Percentiles rank a stretch among this genome's conserved stretches.
Conservation (phyloP, 495 filamentous ascomycete genomes). For the Parmelia sp. region DNA sequence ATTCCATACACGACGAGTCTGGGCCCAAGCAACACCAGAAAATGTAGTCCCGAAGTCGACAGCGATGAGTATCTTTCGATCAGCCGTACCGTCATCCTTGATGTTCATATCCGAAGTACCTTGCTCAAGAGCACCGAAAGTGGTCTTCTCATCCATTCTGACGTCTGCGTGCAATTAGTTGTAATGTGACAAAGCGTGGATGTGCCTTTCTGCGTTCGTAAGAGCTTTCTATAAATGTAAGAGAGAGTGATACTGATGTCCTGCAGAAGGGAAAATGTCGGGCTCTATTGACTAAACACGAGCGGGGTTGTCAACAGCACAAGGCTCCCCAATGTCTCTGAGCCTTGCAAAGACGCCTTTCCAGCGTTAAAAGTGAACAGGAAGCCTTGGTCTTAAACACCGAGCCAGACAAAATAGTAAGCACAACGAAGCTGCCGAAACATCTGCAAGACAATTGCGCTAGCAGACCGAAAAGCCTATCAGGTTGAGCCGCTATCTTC, state of each 20-base stretch:
- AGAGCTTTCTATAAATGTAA: too few relatives aligned
- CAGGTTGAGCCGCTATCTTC: background rate
- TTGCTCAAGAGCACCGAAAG: background rate
- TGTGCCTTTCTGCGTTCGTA: background rate
- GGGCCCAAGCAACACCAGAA: constrained; percentile 47
- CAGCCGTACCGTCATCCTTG: constrained; percentile 21
- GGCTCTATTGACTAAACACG: background rate
- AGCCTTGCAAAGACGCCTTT: background rate
- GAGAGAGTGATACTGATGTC: too few relatives aligned
- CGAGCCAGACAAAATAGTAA: too few relatives aligned
- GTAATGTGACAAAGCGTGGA: background rate
- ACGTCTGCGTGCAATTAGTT: background rate
- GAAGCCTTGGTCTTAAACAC: background rate
- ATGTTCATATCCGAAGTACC: constrained; percentile 11
- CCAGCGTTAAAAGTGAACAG: background rate
- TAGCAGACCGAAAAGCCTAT: background rate
- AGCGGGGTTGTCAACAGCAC: background rate
- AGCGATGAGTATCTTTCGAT: constrained; percentile 28
- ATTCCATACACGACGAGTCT: constrained; percentile 30
- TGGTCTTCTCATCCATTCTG: constrained; percentile 7
- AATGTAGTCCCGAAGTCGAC: constrained; percentile 41
- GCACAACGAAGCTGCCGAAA: background rate
- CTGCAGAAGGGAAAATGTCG: background rate
- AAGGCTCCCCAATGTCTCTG: background rate
- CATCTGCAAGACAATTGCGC: background rate